These are phyloP conservation scores for Leccinellum albellum DNA, from an alignment of 768 basidiomycete species.

Conservation along the genomic window DNA sequence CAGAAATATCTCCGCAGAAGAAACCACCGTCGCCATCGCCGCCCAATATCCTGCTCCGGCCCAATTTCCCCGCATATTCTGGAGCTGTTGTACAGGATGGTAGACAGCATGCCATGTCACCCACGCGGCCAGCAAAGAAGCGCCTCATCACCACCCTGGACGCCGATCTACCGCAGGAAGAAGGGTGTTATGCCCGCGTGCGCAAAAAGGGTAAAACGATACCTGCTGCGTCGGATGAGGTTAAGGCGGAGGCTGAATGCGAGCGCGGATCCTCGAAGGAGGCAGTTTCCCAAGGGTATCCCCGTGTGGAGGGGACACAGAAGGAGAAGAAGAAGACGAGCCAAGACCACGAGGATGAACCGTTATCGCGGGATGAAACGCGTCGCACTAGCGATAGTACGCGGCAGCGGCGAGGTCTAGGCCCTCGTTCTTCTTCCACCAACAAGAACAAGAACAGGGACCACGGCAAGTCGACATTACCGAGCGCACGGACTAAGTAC, in stretches of 20 bases:
- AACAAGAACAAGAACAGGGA: neutral
- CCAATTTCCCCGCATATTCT: conserved; percentile 8
- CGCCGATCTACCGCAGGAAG: conserved; percentile 18
- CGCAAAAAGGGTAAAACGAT: conserved; percentile 33
- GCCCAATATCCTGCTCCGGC: neutral
- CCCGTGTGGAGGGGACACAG: neutral
- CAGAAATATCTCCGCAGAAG: conserved; percentile 48
- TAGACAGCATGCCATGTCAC: conserved; percentile 30
- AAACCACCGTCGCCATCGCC: conserved; percentile 3
- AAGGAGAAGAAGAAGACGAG: neutral
- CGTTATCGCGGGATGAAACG: conserved; percentile 2
- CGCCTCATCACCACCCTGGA: conserved; percentile 36
- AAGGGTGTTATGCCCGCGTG: conserved; percentile 2
- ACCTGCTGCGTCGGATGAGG: neutral
- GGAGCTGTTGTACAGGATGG: conserved; percentile 17
- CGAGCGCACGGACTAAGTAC: conserved; percentile 30
- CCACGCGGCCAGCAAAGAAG: conserved; percentile 45
- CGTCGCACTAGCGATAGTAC: neutral
- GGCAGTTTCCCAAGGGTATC: conserved; percentile 9
- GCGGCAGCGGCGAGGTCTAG: neutral
- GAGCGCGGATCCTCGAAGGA: conserved; percentile 17
- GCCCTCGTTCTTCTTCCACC: neutral
- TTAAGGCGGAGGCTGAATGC: conserved; percentile 1
- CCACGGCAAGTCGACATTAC: conserved; percentile 11
- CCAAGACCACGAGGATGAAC: conserved; percentile 5